Evolutionary conservation across 192 early-diverging fungal species (phyloP), one percentile per base, ranked within the genome.

Genomic region (Umbelopsis sp.): DNA sequence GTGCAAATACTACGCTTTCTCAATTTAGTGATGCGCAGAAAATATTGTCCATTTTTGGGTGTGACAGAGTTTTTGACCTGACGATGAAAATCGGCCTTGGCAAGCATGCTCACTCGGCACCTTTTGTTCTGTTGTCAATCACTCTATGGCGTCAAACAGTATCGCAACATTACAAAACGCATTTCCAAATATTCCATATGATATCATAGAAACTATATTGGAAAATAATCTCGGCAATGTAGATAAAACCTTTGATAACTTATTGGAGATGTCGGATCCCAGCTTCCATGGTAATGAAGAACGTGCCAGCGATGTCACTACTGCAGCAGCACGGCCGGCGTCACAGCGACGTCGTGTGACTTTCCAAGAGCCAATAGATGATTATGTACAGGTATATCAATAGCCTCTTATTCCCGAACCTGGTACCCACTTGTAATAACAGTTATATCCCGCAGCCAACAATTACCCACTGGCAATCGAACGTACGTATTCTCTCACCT

Each of bases 221-320:
- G 56, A 62, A 31, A 62, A 31, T 14, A 62, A 62, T 62, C 31
- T 32, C 31, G 56, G 56, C n/a, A n/a, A 62, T 62, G 56, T 62
- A 14, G 56, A 62, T 20, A 62, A 62, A 62, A 12, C 56, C 7
- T 62, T 62, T 26, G 56, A 62, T 32, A 62, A 31, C 31, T 32
- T 62, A 1, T 32, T 62, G 29, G 29, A 62, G 17, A 62, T 62
- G 56, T 62, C 56, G 56, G 56, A 62, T 62, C 56, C 56, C 56
- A 31, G 34, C 56, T 62, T 14, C n/a, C 26, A 62, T 2, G 12
- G 31, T 17, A 17, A 62, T 12, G 29, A 22, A 26, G 2, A 29
- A 2, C 14, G 16, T 14, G 4, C 29, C 16, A 62, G 6, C 17
- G 17, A 62, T 29, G 3, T 20, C 29, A 32, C 29, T 5, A 62